A percentile compares a stretch with the other conserved stretches of the same genome.
Evolutionary conservation across 2,329 filamentous ascomycete species (phyloP).

Genomic region (Hypoxylon sp.): DNA sequence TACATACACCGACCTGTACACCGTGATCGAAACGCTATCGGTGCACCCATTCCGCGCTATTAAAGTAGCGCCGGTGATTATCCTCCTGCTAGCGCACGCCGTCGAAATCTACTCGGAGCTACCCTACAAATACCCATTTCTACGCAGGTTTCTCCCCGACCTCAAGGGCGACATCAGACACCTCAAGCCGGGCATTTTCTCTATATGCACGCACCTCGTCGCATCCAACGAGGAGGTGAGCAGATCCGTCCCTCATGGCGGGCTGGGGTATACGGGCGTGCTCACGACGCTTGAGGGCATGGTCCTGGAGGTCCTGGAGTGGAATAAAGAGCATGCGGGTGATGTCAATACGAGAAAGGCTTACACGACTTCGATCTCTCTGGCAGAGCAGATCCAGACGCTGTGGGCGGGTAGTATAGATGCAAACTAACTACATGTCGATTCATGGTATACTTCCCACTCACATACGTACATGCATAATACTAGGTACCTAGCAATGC

Average conservation of each 20-base stretch:
- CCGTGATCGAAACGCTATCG: slow-evolving; percentile 51
- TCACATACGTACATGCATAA: neutral
- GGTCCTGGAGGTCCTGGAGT: slow-evolving; percentile 55
- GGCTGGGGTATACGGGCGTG: slow-evolving; percentile 55
- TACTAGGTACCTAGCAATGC: slow-evolving; percentile 1
- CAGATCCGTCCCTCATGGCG: slow-evolving; percentile 52
- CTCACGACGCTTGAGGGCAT: slow-evolving; percentile 57
- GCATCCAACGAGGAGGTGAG: slow-evolving; percentile 51
- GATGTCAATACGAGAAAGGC: slow-evolving; percentile 43
- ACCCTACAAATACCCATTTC: slow-evolving; percentile 45
- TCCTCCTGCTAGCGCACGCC: slow-evolving; percentile 53
- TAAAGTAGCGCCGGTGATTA: slow-evolving; percentile 49
- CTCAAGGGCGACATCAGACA: slow-evolving; percentile 52
- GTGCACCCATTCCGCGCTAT: slow-evolving; percentile 53
- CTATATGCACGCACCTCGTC: slow-evolving; percentile 56
- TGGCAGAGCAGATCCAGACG: slow-evolving; percentile 55
- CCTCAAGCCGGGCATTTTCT: slow-evolving; percentile 56
- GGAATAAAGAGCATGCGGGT: slow-evolving; percentile 54
- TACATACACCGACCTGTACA: slow-evolving; percentile 54
- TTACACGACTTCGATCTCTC: slow-evolving; percentile 54
- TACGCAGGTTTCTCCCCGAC: slow-evolving; percentile 49
- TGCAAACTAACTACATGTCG: neutral
- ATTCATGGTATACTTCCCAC: slow-evolving; percentile 1
- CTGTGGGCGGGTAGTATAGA: slow-evolving; percentile 19
- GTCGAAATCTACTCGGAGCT: slow-evolving; percentile 54